These are phyloP conservation scores for Sporisorium iseilematis-ciliati DNA, from an alignment of 1,284 basidiomycete genomes.

Conservation along the genomic window DNA sequence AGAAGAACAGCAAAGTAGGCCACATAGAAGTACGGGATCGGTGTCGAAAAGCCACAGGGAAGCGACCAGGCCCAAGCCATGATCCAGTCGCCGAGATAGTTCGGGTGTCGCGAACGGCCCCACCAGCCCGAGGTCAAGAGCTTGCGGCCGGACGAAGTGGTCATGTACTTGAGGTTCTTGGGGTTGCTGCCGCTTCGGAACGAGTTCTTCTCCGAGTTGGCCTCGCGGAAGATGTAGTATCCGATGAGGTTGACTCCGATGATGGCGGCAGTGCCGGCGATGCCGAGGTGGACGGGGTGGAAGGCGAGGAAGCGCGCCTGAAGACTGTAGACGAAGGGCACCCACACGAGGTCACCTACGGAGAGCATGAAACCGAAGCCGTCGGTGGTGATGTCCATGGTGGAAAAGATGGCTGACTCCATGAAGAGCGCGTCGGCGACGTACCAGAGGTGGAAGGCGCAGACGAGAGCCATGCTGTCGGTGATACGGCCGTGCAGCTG, in stretches of 20 bases:
- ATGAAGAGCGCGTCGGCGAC: conserved; percentile 76
- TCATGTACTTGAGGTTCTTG: conserved; percentile 87
- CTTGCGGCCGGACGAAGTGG: conserved; percentile 87
- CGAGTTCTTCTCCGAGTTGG: conserved; percentile 94
- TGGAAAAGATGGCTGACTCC: conserved; percentile 81
- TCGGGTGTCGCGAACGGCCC: conserved; percentile 90
- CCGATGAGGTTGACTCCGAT: conserved; percentile 80
- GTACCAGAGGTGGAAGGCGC: conserved; percentile 89
- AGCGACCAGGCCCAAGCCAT: conserved; percentile 96
- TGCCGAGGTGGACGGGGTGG: conserved; percentile 83
- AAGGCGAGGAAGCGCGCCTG: conserved; percentile 95
- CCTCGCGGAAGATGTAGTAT: conserved; percentile 89
- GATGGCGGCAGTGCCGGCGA: conserved; percentile 76
- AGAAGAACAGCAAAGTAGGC: conserved; percentile 87
- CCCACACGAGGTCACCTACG: conserved; percentile 92
- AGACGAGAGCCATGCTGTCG: conserved; percentile 91
- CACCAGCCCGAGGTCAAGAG: conserved; percentile 97
- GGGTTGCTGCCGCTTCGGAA: conserved; percentile 94
- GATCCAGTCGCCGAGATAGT: conserved; percentile 79
- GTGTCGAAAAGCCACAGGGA: conserved; percentile 89
- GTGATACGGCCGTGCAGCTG: conserved; percentile 80
- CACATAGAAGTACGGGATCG: conserved; percentile 96
- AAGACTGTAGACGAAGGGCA: conserved; percentile 93
- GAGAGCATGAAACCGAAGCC: conserved; percentile 99
- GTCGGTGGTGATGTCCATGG: conserved; percentile 98